Conservation (phyloP, 305 asterid genomes). For the Nicotiana rustica region DNA sequence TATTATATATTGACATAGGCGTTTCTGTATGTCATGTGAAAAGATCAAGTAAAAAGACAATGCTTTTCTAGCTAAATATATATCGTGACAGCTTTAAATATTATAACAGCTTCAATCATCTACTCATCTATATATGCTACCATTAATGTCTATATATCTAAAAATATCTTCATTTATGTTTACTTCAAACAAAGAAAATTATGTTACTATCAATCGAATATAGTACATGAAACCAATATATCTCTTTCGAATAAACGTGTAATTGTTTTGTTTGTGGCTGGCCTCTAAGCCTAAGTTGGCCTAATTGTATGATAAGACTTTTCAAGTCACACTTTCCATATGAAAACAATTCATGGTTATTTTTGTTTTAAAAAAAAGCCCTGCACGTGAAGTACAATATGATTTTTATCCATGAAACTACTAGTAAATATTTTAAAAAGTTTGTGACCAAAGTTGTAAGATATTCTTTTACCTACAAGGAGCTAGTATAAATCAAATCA, state of each 20-base stretch:
- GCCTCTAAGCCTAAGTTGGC: neutral
- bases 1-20: neutral
- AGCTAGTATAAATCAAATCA: neutral
- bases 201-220: neutral
- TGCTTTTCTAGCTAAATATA: neutral
- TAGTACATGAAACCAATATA: neutral
- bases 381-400: neutral
- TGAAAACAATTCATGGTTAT: neutral
- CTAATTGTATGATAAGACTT: neutral
- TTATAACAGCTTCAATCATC: neutral
- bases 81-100: neutral
- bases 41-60: neutral
- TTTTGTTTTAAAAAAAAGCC: neutral
- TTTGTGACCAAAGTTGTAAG: neutral
- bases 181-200: neutral
- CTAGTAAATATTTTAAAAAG: no score
- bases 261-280: neutral
- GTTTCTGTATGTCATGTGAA: neutral
- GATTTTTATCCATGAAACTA: neutral
- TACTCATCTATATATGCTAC: neutral
- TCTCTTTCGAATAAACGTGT: neutral
- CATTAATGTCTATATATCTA: neutral
- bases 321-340: neutral
- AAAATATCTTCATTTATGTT: neutral
- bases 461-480: neutral